These are phyloP conservation scores for Scedosporium dehoogii DNA, from an alignment of 2,329 filamentous ascomycete species.

Conservation along the genomic window DNA sequence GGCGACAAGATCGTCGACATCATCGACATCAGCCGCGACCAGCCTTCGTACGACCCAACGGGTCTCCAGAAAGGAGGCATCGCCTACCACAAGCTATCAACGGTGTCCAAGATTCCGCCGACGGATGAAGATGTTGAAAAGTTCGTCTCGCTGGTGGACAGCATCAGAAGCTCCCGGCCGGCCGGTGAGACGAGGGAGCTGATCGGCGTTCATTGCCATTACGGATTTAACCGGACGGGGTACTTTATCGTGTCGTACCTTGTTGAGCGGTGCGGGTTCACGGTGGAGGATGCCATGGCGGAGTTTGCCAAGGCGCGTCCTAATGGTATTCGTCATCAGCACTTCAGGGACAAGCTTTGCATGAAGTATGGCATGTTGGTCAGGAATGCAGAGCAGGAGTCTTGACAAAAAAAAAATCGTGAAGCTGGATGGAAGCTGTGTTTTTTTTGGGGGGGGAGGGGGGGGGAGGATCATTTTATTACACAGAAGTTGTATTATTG, in stretches of 20 bases:
- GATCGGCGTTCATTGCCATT: constrained; percentile 87
- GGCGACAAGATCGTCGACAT: constrained; percentile 60
- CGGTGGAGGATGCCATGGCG: constrained; percentile 67
- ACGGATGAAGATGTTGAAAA: constrained; percentile 38
- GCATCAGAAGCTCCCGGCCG: constrained; percentile 35
- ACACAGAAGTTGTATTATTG: too few relatives aligned
- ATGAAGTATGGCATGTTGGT: constrained; percentile 52
- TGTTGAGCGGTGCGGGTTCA: constrained; percentile 67
- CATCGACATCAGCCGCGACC: constrained; percentile 85
- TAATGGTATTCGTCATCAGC: constrained; percentile 78
- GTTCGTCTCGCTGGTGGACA: constrained; percentile 49
- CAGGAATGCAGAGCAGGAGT: background rate
- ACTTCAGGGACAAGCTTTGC: constrained; percentile 78
- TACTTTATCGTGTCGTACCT: constrained; percentile 86
- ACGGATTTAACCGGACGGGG: constrained; percentile 89
- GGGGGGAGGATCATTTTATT: too few relatives aligned
- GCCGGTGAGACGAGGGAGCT: constrained; percentile 27
- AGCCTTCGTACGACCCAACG: constrained; percentile 76
- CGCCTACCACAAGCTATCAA: constrained; percentile 78
- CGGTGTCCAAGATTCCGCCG: constrained; percentile 84
- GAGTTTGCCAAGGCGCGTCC: constrained; percentile 63
- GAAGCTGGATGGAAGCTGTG: too few relatives aligned
- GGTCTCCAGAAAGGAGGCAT: constrained; percentile 57
- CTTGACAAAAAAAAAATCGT: too few relatives aligned
- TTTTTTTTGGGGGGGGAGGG: too few relatives aligned